Conservation (phyloP, 768 basidiomycete genomes). For the Tylopilus balloui region DNA sequence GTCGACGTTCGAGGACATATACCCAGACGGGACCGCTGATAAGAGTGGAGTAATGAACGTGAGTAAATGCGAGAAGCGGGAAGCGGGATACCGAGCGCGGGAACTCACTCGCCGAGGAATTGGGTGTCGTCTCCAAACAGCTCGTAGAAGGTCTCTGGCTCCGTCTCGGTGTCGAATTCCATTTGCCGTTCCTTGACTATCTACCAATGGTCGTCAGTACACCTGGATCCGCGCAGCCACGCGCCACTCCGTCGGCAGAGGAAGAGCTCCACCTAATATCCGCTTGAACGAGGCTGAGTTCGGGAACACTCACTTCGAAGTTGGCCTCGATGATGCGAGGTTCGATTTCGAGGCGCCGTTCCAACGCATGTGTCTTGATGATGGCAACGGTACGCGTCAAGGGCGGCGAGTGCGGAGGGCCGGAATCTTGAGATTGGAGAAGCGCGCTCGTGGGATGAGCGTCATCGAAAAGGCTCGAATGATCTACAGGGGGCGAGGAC, state of each 20-base stretch:
- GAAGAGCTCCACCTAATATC: not conserved
- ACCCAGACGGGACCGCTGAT: constrained; percentile 85
- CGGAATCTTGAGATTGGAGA: constrained; percentile 4
- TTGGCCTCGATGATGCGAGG: constrained; percentile 71
- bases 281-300: constrained; percentile 6
- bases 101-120: constrained; percentile 71
- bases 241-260: constrained; percentile 2
- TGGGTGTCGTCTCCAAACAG: constrained; percentile 75
- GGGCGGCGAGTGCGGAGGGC: constrained; percentile 7
- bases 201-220: constrained; percentile 35
- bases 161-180: constrained; percentile 81
- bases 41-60: constrained; percentile 2
- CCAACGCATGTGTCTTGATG: constrained; percentile 75
- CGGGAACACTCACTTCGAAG: constrained; percentile 59
- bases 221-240: constrained; percentile 15
- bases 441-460: constrained; percentile 1
- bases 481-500: constrained; percentile 15
- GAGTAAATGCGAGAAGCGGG: constrained; percentile 5
- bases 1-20: constrained; percentile 79
- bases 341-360: constrained; percentile 76
- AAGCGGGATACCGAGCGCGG: not conserved
- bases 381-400: constrained; percentile 72
- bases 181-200: constrained; percentile 87
- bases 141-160: constrained; percentile 74
- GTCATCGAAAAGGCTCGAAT: constrained; percentile 13